Percentiles rank a stretch among this genome's conserved stretches.
These are phyloP conservation scores for Phlegmacium glaucopus DNA, from an alignment of 768 basidiomycete genomes.

Conservation along the genomic window DNA sequence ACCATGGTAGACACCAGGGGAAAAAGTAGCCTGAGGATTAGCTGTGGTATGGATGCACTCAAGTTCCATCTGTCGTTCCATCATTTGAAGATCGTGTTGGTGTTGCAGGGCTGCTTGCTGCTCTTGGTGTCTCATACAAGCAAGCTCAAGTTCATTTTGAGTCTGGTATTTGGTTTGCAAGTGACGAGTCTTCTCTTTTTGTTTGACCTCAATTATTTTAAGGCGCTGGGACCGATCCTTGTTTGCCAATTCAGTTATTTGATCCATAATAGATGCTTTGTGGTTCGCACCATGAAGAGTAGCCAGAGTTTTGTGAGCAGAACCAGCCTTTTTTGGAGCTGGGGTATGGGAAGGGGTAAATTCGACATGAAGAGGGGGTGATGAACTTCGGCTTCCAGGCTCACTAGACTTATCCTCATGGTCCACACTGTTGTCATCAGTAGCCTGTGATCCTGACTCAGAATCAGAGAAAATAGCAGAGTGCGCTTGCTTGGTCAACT, in stretches of 20 bases:
- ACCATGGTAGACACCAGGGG: neutral
- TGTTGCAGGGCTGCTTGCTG: conserved; percentile 5
- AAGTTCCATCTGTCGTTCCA: conserved; percentile 6
- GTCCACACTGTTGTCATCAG: neutral
- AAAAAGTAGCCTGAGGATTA: neutral
- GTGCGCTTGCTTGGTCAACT: neutral
- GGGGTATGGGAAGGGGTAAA: neutral
- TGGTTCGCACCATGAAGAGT: neutral
- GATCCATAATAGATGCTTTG: neutral
- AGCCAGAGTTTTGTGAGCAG: neutral
- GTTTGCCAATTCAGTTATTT: conserved; percentile 1
- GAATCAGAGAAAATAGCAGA: neutral
- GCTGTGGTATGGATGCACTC: neutral
- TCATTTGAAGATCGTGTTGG: conserved; percentile 6
- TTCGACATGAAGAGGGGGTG: neutral
- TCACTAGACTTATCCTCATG: neutral
- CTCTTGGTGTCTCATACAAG: conserved; percentile 1
- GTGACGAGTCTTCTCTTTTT: conserved; percentile 4
- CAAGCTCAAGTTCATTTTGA: conserved; percentile 5
- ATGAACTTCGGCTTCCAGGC: neutral
- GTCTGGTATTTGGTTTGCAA: neutral
- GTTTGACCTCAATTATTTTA: neutral
- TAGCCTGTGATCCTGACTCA: neutral
- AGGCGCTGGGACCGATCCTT: conserved; percentile 1
- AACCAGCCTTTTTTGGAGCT: neutral